Evolutionary conservation across 2,329 filamentous ascomycete genomes (phyloP).

Genomic region (Sarocladiaceae sp.): DNA sequence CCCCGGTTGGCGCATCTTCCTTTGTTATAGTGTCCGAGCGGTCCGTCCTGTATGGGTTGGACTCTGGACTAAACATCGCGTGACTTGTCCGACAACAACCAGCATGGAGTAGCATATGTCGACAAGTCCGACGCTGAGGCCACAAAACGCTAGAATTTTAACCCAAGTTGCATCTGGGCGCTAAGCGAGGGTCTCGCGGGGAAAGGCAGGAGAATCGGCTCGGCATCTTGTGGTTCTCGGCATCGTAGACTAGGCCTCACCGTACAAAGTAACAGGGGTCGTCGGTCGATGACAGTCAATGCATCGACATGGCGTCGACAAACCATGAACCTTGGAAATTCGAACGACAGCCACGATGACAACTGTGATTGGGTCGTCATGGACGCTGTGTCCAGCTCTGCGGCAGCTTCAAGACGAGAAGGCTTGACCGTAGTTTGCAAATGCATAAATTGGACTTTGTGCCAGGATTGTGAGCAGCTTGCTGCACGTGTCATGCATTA

Average conservation of each 20-base stretch:
- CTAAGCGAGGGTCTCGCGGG: background rate
- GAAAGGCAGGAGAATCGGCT: background rate
- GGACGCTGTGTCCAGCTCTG: background rate
- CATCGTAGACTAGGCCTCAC: background rate
- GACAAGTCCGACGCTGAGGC: too few relatives aligned
- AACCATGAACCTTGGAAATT: background rate
- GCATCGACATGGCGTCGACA: background rate
- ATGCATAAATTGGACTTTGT: background rate
- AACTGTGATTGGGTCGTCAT: background rate
- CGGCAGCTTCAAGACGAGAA: too few relatives aligned
- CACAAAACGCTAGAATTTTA: too few relatives aligned
- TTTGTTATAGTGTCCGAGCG: too few relatives aligned
- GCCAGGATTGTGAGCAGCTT: background rate
- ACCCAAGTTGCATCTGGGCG: background rate
- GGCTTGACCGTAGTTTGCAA: too few relatives aligned
- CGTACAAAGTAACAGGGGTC: too few relatives aligned
- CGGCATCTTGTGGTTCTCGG: slow-evolving; percentile 6
- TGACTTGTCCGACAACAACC: too few relatives aligned
- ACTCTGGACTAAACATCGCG: too few relatives aligned
- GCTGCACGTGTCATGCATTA: background rate
- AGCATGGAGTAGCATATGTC: too few relatives aligned
- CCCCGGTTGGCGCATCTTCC: background rate
- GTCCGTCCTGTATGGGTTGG: too few relatives aligned
- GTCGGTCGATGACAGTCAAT: too few relatives aligned
- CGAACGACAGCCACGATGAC: background rate